Base-by-base conservation (phyloP, 179 eudicot species). In the Actinidia polygama region DNA sequence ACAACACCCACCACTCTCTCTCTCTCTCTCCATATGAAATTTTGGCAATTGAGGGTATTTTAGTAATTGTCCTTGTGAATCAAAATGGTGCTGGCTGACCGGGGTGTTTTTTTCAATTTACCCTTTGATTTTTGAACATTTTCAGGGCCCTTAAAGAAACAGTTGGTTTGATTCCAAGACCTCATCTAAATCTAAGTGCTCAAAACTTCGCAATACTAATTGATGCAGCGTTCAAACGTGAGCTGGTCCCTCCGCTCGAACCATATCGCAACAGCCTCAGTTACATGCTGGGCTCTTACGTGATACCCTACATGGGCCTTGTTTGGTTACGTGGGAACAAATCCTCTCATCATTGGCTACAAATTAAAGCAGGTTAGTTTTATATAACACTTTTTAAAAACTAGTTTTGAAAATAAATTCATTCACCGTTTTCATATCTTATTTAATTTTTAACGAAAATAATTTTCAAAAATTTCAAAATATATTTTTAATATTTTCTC, bases 271-370 rank as follows among this genome's bases (percentile, higher is more conserved):
- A 93, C 75, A 91, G 93, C 81, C 66, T 94, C 49, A 92, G 86
- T 69, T 95, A 85, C 84, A 87, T 95, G 90, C 3, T 94, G 67
- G 88, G 85, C 11, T 83, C 89, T 8, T 95, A 93, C 15, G 74
- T 90, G 0, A 54, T 94, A 40, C 98, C 98, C 0, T 95, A 95
- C 75, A 73, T 95, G 63, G 98, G 98, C 4, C 87, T 94, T 3
- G 83, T n/a, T 84, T 10, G 95, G 93, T 36, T 95, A 94, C 54
- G 97, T 92, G 3, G 99, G 97, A 71, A 84, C 94, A 10, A 93
- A 90, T 80, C 94, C 95, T 12, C 81, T 63, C 57, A 26, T 91
- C 80, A 51, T 30, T 14, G 96, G 96, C 70, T 88, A 82, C 23
- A 24, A 62, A 6, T 7, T 84, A 26, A 95, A 93, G 72, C 73